Evolutionary conservation across 2,329 filamentous ascomycete species (phyloP), one percentile per base, ranked within the genome.

Genomic region (Huntiella abstrusa): DNA sequence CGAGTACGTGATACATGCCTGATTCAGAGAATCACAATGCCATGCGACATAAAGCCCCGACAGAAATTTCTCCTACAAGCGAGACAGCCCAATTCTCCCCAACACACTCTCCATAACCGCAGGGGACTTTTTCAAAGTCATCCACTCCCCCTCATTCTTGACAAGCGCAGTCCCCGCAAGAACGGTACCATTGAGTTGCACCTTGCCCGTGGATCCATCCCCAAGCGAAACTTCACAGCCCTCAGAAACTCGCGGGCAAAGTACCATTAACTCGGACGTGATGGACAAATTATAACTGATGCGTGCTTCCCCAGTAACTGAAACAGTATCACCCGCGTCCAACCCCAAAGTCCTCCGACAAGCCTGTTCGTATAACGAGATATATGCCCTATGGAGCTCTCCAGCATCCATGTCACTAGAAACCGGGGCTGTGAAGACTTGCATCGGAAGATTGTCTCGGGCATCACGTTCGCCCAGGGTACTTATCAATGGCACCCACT

Each of bases 231-330:
- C 53, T 13, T 54, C 53, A 1, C 57, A 56, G 0, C 74, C 73
- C 54, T 78, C 74, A 0, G 66, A 62, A 1, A 64, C 52, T 2
- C 75, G 62, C 1, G 75, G 75, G 50, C 68, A 68, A 1, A 80
- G 49, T 0, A 70, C 70, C 56, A 80, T 64, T 1, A 60, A 62
- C 12, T 58, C 59, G 49, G 62, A 60, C 15, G 75, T 79, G 61
- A 80, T 65, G 43, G 69, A 74, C 52, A 79, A 58, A 55, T 79
- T 80, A 57, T 80, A 80, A 58, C 73, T 77, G 41, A 78, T 73
- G n/a, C 53, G 54, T 0, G 71, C 66, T 51, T 67, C 63, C 3
- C 64, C 64, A 4, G 59, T 56, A 1, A 46, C 43, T 10, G 59
- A 56, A 11, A 48, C 51, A 2, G 56, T 56, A 16, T 35, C 42